Evolutionary conservation across 2,329 filamentous ascomycete genomes (phyloP).

Genomic region (Verticillium isaacii): DNA sequence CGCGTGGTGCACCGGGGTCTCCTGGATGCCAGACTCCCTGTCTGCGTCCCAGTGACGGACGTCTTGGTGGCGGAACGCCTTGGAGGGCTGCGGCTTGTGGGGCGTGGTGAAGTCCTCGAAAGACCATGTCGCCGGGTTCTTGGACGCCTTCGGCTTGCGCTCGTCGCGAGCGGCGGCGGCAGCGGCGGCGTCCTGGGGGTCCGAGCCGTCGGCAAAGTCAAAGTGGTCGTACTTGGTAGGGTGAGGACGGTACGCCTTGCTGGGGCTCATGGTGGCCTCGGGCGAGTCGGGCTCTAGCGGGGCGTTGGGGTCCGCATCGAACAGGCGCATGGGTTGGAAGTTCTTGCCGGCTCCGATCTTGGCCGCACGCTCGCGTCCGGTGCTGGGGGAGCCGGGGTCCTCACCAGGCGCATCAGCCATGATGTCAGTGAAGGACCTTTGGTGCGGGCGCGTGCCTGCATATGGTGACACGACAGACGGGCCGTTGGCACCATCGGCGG

Average conservation of each 20-base stretch:
- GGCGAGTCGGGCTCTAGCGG: constrained; percentile 36
- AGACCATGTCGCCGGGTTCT: constrained; percentile 73
- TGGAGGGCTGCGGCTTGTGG: constrained; percentile 60
- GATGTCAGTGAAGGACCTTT: constrained; percentile 73
- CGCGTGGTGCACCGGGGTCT: constrained; percentile 52
- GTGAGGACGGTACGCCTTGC: constrained; percentile 55
- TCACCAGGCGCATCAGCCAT: constrained; percentile 48
- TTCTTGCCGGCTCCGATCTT: constrained; percentile 57
- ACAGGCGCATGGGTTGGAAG: constrained; percentile 58
- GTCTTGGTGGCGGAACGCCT: constrained; percentile 59
- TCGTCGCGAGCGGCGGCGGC: constrained; percentile 34
- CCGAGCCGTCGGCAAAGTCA: constrained; percentile 66
- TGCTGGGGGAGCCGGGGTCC: constrained; percentile 25
- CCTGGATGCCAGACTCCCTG: constrained; percentile 42
- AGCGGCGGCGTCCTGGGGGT: constrained; percentile 41
- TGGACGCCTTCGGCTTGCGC: constrained; percentile 39
- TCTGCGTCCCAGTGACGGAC: constrained; percentile 77
- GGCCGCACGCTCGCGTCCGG: constrained; percentile 44
- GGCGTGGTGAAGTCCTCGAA: constrained; percentile 88
- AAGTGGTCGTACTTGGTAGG: constrained; percentile 83
- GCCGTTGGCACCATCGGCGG: constrained; percentile 18
- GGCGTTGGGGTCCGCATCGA: constrained; percentile 46
- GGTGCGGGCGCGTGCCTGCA: constrained; percentile 52
- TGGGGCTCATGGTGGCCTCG: constrained; percentile 32
- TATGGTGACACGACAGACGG: constrained; percentile 52